phyloP scores from a whole-genome alignment of 2,329 filamentous ascomycete genomes.

The Sphaerostilbella broomeana region DNA sequence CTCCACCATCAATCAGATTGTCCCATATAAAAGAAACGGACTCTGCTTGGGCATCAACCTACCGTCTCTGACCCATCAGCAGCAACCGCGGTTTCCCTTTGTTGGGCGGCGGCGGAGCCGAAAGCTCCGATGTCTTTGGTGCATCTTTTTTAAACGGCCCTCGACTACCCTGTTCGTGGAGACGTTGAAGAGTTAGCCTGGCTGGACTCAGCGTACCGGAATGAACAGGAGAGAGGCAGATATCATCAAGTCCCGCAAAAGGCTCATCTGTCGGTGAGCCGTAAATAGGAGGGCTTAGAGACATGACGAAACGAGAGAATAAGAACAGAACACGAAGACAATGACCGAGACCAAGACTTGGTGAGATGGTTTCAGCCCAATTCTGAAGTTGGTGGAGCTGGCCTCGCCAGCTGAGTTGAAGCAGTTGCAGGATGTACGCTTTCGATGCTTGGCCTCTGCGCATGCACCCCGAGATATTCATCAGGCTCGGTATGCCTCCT shows the following conservation, averaged over 20 bases:
- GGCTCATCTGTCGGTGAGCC: constrained; percentile 19
- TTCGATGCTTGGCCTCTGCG: too few relatives aligned
- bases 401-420: too few relatives aligned
- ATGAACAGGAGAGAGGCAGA: constrained; percentile 22
- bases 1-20: neutral
- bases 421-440: too few relatives aligned
- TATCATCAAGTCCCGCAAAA: constrained; percentile 22
- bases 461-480: too few relatives aligned
- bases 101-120: constrained; percentile 39
- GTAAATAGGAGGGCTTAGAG: constrained; percentile 27
- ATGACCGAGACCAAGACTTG: too few relatives aligned
- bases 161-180: constrained; percentile 54
- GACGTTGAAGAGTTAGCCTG: constrained; percentile 56
- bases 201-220: constrained; percentile 46
- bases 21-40: too few relatives aligned
- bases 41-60: too few relatives aligned
- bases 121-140: constrained; percentile 36
- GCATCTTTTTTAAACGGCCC: constrained; percentile 45
- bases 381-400: too few relatives aligned
- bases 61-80: constrained; percentile 95
- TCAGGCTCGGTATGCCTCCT: too few relatives aligned
- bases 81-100: constrained; percentile 77
- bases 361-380: too few relatives aligned
- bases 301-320: too few relatives aligned
- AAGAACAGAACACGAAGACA: too few relatives aligned